Evolutionary conservation across 257 asterid species (phyloP).

Genomic region (Solanum habrochaites): DNA sequence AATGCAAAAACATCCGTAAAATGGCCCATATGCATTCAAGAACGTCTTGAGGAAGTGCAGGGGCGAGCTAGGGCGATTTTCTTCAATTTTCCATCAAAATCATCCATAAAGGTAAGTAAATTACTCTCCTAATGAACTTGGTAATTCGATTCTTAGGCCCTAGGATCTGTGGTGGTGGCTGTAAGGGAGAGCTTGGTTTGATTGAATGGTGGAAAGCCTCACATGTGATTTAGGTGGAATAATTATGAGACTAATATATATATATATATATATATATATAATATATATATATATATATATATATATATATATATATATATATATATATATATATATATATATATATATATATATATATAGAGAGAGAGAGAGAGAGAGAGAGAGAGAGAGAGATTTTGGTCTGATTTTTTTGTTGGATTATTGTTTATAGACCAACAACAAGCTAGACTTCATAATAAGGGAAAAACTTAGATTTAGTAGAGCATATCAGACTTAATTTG

Average conservation of each 20-base stretch:
- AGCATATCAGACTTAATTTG: not conserved
- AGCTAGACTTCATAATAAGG: not conserved
- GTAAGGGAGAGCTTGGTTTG: not conserved
- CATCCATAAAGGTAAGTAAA: not conserved
- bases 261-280: too few relatives aligned
- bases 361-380: too few relatives aligned
- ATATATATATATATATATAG: too few relatives aligned
- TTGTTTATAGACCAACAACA: not conserved
- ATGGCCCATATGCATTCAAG: not conserved
- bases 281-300: too few relatives aligned
- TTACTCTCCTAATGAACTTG: not conserved
- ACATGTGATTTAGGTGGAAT: too few relatives aligned
- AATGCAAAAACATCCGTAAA: too few relatives aligned
- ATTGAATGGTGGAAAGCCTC: too few relatives aligned
- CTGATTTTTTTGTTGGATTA: not conserved
- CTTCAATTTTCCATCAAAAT: not conserved
- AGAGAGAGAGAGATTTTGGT: not conserved
- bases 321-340: too few relatives aligned
- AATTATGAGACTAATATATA: too few relatives aligned
- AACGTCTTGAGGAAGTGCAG: not conserved
- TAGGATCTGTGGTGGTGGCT: not conserved
- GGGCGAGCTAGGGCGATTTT: not conserved
- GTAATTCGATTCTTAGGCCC: not conserved
- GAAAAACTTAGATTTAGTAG: not conserved
- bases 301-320: too few relatives aligned